A percentile compares a stretch with the other conserved stretches of the same genome.
Conservation (phyloP, 352 stramenopile species). For the Albugo laibachii region DNA sequence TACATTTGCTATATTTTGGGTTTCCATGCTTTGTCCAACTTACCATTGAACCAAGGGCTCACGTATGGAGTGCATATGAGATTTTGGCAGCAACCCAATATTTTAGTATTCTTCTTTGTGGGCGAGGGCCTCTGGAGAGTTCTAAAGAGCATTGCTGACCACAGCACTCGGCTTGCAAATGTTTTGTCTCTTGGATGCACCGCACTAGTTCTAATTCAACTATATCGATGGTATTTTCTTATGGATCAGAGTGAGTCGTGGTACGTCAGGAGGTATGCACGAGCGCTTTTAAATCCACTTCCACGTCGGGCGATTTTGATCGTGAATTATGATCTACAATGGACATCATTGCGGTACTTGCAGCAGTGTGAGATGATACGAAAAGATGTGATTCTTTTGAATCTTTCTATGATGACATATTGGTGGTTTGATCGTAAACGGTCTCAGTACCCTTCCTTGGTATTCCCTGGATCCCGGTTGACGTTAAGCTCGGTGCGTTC, state of each 20-base stretch:
- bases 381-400: slow-evolving; percentile 41
- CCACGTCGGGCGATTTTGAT: slow-evolving; percentile 30
- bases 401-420: slow-evolving; percentile 67
- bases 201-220: slow-evolving; percentile 5
- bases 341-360: slow-evolving; percentile 60
- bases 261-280: slow-evolving; percentile 10
- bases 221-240: slow-evolving; percentile 8
- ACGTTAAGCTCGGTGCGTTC: no score
- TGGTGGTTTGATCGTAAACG: slow-evolving; percentile 49
- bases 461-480: slow-evolving; percentile 11
- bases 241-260: slow-evolving; percentile 1
- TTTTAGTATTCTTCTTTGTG: slow-evolving; percentile 78
- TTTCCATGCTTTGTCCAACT: slow-evolving; percentile 88
- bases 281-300: slow-evolving; percentile 21
- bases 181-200: slow-evolving; percentile 2
- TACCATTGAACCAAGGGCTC: slow-evolving; percentile 80
- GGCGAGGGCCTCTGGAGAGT: slow-evolving; percentile 30
- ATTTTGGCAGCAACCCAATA: slow-evolving; percentile 88
- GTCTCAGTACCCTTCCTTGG: slow-evolving; percentile 13
- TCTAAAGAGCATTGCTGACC: slow-evolving; percentile 3
- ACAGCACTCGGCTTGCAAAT: neutral
- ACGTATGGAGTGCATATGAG: slow-evolving; percentile 89
- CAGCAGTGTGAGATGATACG: slow-evolving; percentile 32
- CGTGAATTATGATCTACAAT: slow-evolving; percentile 69
- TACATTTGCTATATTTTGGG: slow-evolving; percentile 85